Evolutionary conservation across 805 yeast species (phyloP).

Genomic region (Myxozyma sirexii): DNA sequence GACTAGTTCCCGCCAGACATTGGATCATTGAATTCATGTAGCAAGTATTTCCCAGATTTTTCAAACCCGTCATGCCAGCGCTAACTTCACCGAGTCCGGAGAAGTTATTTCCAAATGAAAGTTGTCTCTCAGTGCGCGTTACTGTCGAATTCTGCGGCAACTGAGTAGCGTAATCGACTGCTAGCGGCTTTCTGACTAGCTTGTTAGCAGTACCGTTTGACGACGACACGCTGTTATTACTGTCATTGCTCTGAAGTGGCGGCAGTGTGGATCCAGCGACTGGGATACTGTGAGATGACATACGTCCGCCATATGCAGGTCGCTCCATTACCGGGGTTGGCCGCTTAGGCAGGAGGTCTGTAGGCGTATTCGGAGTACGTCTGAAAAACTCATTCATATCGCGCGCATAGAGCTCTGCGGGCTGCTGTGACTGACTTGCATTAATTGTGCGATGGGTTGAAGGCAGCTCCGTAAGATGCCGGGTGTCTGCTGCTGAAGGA

Average conservation of each 20-base stretch:
- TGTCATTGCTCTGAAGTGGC: neutral
- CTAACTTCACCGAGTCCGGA: slow-evolving; percentile 26
- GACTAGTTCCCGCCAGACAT: slow-evolving; percentile 74
- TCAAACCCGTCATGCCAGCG: slow-evolving; percentile 62
- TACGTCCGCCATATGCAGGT: slow-evolving; percentile 15
- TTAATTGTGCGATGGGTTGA: slow-evolving; percentile 20
- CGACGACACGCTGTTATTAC: neutral
- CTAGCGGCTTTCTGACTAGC: neutral
- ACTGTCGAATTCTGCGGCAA: slow-evolving; percentile 16
- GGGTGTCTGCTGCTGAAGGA: slow-evolving; percentile 3
- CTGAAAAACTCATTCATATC: slow-evolving; percentile 41
- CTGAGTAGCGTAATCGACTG: slow-evolving; percentile 7
- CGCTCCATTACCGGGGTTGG: slow-evolving; percentile 27
- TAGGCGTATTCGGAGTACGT: slow-evolving; percentile 6
- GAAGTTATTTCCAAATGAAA: slow-evolving; percentile 19
- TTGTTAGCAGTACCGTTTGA: neutral
- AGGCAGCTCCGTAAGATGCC: slow-evolving; percentile 11
- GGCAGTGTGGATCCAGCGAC: slow-evolving; percentile 18
- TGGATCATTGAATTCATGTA: slow-evolving; percentile 92
- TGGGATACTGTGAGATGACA: slow-evolving; percentile 24
- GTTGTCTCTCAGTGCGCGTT: slow-evolving; percentile 17
- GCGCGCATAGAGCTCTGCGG: slow-evolving; percentile 34
- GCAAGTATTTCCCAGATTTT: slow-evolving; percentile 87
- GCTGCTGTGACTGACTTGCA: slow-evolving; percentile 22
- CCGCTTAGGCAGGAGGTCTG: slow-evolving; percentile 24